These are phyloP conservation scores for Endogone sp. DNA, from an alignment of 192 early-diverging fungal species.

Conservation along the genomic window DNA sequence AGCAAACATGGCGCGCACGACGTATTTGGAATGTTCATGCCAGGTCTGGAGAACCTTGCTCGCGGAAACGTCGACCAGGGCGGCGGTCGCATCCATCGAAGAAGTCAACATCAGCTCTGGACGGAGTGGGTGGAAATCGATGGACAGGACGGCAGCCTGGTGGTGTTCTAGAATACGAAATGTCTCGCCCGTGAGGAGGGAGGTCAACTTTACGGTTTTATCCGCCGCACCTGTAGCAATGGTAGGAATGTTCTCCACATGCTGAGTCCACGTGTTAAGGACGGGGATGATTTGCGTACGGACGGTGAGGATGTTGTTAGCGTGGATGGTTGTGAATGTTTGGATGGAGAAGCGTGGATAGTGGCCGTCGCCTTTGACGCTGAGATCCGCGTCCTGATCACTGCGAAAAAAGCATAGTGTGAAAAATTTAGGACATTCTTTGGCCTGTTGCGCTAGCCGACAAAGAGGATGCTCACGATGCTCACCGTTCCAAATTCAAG, in stretches of 20 bases:
- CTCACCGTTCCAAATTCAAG: slow-evolving; percentile 9
- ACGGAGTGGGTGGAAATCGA: slow-evolving; percentile 59
- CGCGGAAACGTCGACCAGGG: slow-evolving; percentile 38
- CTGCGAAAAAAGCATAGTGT: neutral
- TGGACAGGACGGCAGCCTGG: slow-evolving; percentile 54
- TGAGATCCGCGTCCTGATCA: slow-evolving; percentile 36
- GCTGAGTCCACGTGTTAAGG: slow-evolving; percentile 18
- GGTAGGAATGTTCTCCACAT: slow-evolving; percentile 21
- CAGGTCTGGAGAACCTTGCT: slow-evolving; percentile 49
- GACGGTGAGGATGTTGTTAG: slow-evolving; percentile 54
- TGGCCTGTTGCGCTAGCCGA: neutral
- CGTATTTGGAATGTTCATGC: slow-evolving; percentile 70
- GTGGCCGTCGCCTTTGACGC: slow-evolving; percentile 22
- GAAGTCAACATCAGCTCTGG: slow-evolving; percentile 44
- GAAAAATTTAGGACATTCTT: neutral
- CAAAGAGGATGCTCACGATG: neutral
- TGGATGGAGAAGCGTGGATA: slow-evolving; percentile 30
- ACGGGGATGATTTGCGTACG: slow-evolving; percentile 15
- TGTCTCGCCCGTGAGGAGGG: slow-evolving; percentile 33
- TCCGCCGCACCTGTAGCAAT: slow-evolving; percentile 55
- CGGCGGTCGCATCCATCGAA: slow-evolving; percentile 47
- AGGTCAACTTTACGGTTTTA: slow-evolving; percentile 54
- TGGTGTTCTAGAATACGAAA: slow-evolving; percentile 43
- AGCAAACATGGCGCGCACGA: slow-evolving; percentile 58
- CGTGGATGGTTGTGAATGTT: slow-evolving; percentile 42